Conservation (phyloP, 139 green algal genomes). For the Picochlorum costavermella region DNA sequence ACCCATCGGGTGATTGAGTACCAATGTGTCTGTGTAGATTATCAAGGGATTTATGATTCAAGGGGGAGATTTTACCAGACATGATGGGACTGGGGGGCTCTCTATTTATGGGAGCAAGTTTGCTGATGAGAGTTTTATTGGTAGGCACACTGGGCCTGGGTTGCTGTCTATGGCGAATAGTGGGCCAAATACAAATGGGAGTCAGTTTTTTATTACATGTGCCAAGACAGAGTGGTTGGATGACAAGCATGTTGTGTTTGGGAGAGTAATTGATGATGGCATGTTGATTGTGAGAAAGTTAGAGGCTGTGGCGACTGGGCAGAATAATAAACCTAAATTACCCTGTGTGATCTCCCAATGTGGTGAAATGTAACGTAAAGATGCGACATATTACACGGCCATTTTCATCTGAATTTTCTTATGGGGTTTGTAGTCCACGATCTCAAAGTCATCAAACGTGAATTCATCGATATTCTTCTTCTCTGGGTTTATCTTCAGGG, state of each 20-base stretch:
- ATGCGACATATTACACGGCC: conserved; percentile 65
- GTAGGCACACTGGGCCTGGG: conserved; percentile 87
- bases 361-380: conserved; percentile 78
- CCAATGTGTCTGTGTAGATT: conserved; percentile 27
- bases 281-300: conserved; percentile 90
- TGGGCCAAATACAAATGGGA: conserved; percentile 77
- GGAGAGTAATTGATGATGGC: conserved; percentile 73
- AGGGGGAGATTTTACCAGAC: conserved; percentile 87
- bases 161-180: conserved; percentile 86
- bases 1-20: neutral
- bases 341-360: conserved; percentile 75
- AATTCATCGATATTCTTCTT: conserved; percentile 90
- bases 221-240: conserved; percentile 92
- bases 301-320: conserved; percentile 77
- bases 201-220: conserved; percentile 97
- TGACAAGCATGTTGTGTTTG: conserved; percentile 93
- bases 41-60: conserved; percentile 97
- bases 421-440: conserved; percentile 84
- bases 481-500: conserved; percentile 73
- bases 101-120: conserved; percentile 93
- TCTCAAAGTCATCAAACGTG: conserved; percentile 77
- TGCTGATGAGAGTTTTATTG: conserved; percentile 91
- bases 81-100: conserved; percentile 73
- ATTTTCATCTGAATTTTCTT: conserved; percentile 97
- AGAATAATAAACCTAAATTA: conserved; percentile 80